A percentile compares a stretch with the other conserved stretches of the same genome.
These are phyloP conservation scores for Blumeria graminis DNA, from an alignment of 2,329 filamentous ascomycete species.

Conservation along the genomic window DNA sequence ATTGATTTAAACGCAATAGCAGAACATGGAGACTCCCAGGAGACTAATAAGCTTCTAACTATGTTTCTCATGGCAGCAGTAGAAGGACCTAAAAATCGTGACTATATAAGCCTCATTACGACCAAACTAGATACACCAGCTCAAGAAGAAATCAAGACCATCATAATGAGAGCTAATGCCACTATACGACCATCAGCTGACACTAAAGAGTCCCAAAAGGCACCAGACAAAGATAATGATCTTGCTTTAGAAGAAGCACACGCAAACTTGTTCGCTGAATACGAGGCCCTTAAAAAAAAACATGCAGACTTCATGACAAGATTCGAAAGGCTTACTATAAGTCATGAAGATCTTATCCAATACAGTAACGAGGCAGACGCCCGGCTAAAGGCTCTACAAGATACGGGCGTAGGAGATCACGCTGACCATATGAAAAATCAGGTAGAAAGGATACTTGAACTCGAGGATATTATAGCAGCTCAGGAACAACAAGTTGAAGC, in stretches of 20 bases:
- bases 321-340: slow-evolving; percentile 33
- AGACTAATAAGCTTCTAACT: slow-evolving; percentile 33
- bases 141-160: slow-evolving; percentile 18
- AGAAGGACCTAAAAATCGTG: slow-evolving; percentile 29
- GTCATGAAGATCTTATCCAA: slow-evolving; percentile 31
- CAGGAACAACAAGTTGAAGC: slow-evolving; percentile 42
- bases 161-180: slow-evolving; percentile 4
- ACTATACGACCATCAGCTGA: background rate
- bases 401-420: slow-evolving; percentile 25
- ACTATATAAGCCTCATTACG: slow-evolving; percentile 26
- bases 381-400: slow-evolving; percentile 12
- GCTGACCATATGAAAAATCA: slow-evolving; percentile 28
- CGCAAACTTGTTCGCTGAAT: slow-evolving; percentile 19
- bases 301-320: slow-evolving; percentile 34
- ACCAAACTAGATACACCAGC: slow-evolving; percentile 18
- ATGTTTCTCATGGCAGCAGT: slow-evolving; percentile 38
- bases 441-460: slow-evolving; percentile 34
- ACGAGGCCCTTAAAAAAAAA: slow-evolving; percentile 29
- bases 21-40: slow-evolving; percentile 28
- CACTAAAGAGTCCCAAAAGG: background rate
- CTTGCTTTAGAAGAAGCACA: slow-evolving; percentile 26
- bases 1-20: slow-evolving; percentile 31
- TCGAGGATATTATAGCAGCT: slow-evolving; percentile 45
- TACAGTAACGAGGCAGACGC: slow-evolving; percentile 33
- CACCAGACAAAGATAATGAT: slow-evolving; percentile 7